phyloP scores from a whole-genome alignment of 2,329 filamentous ascomycete species.

The Aspergillus fischeri region DNA sequence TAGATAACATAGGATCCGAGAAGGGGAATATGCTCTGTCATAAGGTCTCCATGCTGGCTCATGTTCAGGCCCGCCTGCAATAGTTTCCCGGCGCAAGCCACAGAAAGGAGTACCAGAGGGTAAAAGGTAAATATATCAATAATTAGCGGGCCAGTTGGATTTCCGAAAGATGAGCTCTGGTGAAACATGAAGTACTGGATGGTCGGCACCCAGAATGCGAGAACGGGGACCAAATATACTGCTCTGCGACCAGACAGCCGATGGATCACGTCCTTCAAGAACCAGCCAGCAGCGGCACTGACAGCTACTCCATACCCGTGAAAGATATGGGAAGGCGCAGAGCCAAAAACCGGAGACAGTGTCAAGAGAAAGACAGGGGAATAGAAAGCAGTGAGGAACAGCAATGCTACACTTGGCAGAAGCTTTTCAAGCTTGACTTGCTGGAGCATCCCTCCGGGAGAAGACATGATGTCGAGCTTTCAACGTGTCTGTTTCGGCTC shows the following conservation, averaged over 20 bases:
- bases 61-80: slow-evolving; percentile 59
- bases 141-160: slow-evolving; percentile 67
- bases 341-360: slow-evolving; percentile 83
- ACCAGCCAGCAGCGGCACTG: slow-evolving; percentile 68
- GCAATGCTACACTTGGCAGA: slow-evolving; percentile 27
- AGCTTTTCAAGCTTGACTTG: slow-evolving; percentile 24
- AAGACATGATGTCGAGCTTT: slow-evolving; percentile 22
- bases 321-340: slow-evolving; percentile 69
- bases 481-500: slow-evolving; percentile 1
- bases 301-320: slow-evolving; percentile 65
- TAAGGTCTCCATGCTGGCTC: slow-evolving; percentile 50
- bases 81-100: slow-evolving; percentile 60
- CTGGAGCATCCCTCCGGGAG: slow-evolving; percentile 21
- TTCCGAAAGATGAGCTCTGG: slow-evolving; percentile 63
- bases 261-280: slow-evolving; percentile 55
- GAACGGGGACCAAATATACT: slow-evolving; percentile 59
- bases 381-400: slow-evolving; percentile 38
- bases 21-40: slow-evolving; percentile 62
- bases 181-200: slow-evolving; percentile 68
- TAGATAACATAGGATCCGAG: slow-evolving; percentile 65
- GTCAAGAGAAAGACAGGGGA: slow-evolving; percentile 56
- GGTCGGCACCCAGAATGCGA: slow-evolving; percentile 71
- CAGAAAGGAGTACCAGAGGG: slow-evolving; percentile 62
- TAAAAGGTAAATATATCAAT: slow-evolving; percentile 72
- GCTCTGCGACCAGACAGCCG: slow-evolving; percentile 48